Percentiles rank a stretch among this genome's conserved stretches.
These are phyloP conservation scores for Candida ulmi DNA, from an alignment of 805 yeast genomes.

Conservation along the genomic window DNA sequence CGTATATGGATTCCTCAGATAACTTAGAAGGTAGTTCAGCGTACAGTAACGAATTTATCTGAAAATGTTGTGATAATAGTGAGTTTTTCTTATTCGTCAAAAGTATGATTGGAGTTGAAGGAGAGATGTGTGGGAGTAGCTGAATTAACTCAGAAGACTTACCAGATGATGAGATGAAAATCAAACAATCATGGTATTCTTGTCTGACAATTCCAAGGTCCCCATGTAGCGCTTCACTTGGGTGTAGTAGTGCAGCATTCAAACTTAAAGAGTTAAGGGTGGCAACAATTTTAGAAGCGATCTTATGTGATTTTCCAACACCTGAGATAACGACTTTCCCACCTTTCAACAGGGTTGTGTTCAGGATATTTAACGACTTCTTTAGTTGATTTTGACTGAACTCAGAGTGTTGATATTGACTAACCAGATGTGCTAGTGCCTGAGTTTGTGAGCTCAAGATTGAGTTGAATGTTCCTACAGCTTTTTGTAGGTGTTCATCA, in stretches of 20 bases:
- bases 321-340: conserved; percentile 79
- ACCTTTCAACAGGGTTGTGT: conserved; percentile 29
- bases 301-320: conserved; percentile 79
- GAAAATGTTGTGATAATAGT: conserved; percentile 43
- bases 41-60: conserved; percentile 46
- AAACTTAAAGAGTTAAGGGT: conserved; percentile 77
- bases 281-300: conserved; percentile 73
- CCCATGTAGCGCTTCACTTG: conserved; percentile 87
- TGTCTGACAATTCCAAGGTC: conserved; percentile 70
- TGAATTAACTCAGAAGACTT: conserved; percentile 69
- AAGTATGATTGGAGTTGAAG: conserved; percentile 47
- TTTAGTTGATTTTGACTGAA: conserved; percentile 41
- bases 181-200: conserved; percentile 47
- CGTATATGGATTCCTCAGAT: conserved; percentile 57
- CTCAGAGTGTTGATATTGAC: conserved; percentile 39
- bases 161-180: conserved; percentile 76
- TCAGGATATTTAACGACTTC: conserved; percentile 37
- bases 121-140: conserved; percentile 47
- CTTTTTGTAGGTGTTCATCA: conserved; percentile 13
- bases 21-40: conserved; percentile 57
- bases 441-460: conserved; percentile 41
- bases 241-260: conserved; percentile 64
- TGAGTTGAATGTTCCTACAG: conserved; percentile 30
- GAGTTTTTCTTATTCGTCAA: conserved; percentile 62
- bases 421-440: conserved; percentile 39